Conservation (phyloP, 2,329 filamentous ascomycete genomes). For the Neonectria punicea region DNA sequence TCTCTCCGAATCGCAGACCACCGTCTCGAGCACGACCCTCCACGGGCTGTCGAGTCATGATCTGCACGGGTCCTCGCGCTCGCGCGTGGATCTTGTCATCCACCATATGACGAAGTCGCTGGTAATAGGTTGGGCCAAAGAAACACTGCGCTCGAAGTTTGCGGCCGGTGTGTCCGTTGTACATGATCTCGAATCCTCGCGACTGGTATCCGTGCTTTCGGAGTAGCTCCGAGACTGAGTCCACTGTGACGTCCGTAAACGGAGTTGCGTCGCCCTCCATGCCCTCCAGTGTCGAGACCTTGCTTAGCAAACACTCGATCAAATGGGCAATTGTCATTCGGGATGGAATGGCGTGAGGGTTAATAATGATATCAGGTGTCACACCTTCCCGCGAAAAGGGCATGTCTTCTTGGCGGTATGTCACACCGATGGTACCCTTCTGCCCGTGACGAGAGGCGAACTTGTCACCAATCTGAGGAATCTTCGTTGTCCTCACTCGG, state of each 20-base stretch:
- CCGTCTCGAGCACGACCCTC: constrained; percentile 98
- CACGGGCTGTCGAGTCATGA: constrained; percentile 95
- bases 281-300: constrained; percentile 92
- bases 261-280: constrained; percentile 98
- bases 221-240: constrained; percentile 87
- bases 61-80: constrained; percentile 94
- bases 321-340: constrained; percentile 99
- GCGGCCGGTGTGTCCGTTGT: constrained; percentile 95
- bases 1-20: constrained; percentile 99
- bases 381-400: constrained; percentile 94
- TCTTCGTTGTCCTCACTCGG: constrained; percentile 95
- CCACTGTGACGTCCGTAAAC: constrained; percentile 97
- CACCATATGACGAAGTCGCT: constrained; percentile 98
- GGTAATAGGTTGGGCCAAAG: constrained; percentile 98
- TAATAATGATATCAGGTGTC: constrained; percentile 96
- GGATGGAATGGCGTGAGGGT: constrained; percentile 98
- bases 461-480: constrained; percentile 98
- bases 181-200: constrained; percentile 98
- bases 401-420: constrained; percentile 98
- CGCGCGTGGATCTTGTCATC: constrained; percentile 99
- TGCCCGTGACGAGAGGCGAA: constrained; percentile 99
- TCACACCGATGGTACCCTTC: constrained; percentile 99
- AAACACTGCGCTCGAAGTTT: constrained; percentile 96
- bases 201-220: constrained; percentile 94
- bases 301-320: constrained; percentile 97